Evolutionary conservation across 306 rosid genomes (phyloP), one percentile per base, ranked within the genome.

Genomic region (Medicago ruthenica): DNA sequence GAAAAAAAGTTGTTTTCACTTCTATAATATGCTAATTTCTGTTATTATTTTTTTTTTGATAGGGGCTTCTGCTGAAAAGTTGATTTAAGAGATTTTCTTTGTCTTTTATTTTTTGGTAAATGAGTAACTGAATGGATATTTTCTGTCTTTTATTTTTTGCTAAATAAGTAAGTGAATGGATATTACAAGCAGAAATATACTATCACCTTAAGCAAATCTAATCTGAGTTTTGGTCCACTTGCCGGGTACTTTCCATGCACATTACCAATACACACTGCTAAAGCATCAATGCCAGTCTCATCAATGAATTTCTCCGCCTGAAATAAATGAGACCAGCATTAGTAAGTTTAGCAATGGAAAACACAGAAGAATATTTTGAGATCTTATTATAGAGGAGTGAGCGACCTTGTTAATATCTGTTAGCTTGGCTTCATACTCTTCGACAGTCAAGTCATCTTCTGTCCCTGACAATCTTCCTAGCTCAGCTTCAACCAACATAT

Each of bases 201-300:
- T n/a, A 60, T 78, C 71, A 94, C 98, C 98, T 94, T 88, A 15
- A 94, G 98, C 86, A 94, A 82, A 83, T 94, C 95, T 42, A 94
- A 76, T 88, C 83, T 90, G 83, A 94, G 95, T 71, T 88, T 86
- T 51, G 98, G 98, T 75, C 97, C 98, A 82, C 88, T 85, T 65
- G 90, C 87, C 8, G 98, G 97, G 82, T 94, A 94, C 71, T 91
- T 94, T 13, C 98, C 98, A 76, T 94, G 97, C 58, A 88, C 96
- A 73, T 94, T 94, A 44, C 98, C 97, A 21, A 94, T 92, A 76
- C 98, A 94, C 18, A 94, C 98, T 66, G 98, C 98, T 90, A 94
- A 89, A 86, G 98, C 96, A 85, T 91, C 98, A 88, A 91, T 87
- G n/a, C 93, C 84, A 17, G 98, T 94, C 81, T 87, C 88, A 71